Conservation (phyloP, 2,329 filamentous ascomycete genomes). For the Hysterium pulicare region DNA sequence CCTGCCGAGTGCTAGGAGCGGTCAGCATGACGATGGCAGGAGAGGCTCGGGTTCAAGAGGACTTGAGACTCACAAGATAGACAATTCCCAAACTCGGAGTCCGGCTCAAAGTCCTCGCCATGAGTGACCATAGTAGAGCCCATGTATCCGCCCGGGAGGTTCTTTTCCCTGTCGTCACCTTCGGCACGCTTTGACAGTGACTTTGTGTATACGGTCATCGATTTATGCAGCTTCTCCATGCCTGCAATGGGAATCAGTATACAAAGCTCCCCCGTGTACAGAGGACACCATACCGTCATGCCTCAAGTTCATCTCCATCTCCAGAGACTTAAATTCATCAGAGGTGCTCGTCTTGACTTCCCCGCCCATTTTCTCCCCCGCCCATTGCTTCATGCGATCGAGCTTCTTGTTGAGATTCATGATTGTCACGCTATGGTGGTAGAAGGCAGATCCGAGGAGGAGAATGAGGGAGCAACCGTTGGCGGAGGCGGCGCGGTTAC, state of each 20-base stretch:
- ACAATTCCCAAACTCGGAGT: conserved; percentile 88
- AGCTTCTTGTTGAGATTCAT: conserved; percentile 81
- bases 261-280: conserved; percentile 8
- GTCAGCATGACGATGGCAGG: conserved; percentile 13
- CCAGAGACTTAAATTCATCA: conserved; percentile 86
- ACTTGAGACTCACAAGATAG: conserved; percentile 59
- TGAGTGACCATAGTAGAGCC: conserved; percentile 84
- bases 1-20: conserved; percentile 64
- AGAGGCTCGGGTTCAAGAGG: neutral
- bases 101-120: conserved; percentile 86
- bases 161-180: conserved; percentile 84
- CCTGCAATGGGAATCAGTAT: conserved; percentile 50
- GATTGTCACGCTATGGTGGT: conserved; percentile 8
- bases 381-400: conserved; percentile 96
- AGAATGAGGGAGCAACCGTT: neutral
- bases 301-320: conserved; percentile 84
- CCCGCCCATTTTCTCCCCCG: conserved; percentile 90
- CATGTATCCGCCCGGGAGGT: conserved; percentile 72
- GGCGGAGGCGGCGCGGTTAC: neutral
- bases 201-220: conserved; percentile 83
- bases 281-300: conserved; percentile 67
- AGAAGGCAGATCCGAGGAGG: neutral
- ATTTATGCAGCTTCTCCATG: conserved; percentile 83
- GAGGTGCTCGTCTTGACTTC: conserved; percentile 83
- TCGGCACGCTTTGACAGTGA: conserved; percentile 82